phyloP scores from a whole-genome alignment of 1,284 basidiomycete species.

The Heterobasidion parviporum region DNA sequence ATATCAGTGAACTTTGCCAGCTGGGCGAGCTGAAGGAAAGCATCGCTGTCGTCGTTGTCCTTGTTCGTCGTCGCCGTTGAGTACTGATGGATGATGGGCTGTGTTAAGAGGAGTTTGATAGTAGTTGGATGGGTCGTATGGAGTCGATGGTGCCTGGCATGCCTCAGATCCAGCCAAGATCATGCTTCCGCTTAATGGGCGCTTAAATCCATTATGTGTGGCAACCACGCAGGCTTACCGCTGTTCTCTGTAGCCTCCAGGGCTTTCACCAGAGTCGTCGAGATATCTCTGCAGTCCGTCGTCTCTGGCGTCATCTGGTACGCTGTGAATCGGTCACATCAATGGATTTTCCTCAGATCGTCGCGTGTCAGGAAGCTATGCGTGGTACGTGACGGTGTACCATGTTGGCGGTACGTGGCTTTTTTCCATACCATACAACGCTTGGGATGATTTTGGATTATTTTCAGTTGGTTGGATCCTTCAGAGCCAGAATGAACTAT shows the following conservation, averaged over 20 bases:
- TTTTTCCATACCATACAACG: constrained; percentile 7
- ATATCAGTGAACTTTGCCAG: constrained; percentile 8
- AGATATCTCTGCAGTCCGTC: constrained; percentile 7
- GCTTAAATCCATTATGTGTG: too few relatives aligned
- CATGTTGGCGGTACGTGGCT: constrained; percentile 31
- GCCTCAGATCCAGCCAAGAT: neutral
- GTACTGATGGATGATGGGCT: too few relatives aligned
- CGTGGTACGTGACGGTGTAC: constrained; percentile 21
- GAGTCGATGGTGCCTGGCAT: neutral
- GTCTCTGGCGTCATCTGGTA: constrained; percentile 10
- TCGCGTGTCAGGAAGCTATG: constrained; percentile 5
- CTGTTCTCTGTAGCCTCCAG: neutral
- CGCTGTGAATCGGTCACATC: neutral
- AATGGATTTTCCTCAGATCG: neutral
- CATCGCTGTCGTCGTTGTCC: constrained; percentile 1
- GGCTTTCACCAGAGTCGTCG: constrained; percentile 1
- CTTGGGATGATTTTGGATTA: too few relatives aligned
- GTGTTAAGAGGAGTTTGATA: neutral
- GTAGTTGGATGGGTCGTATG: too few relatives aligned
- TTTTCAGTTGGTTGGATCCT: constrained; percentile 32
- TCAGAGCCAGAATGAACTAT: constrained; percentile 16
- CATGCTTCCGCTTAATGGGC: too few relatives aligned
- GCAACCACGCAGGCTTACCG: too few relatives aligned
- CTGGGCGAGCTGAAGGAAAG: constrained; percentile 7
- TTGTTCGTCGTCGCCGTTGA: too few relatives aligned